These are phyloP conservation scores for Mucor ambiguus DNA, from an alignment of 371 early-diverging fungal genomes.

Conservation along the genomic window DNA sequence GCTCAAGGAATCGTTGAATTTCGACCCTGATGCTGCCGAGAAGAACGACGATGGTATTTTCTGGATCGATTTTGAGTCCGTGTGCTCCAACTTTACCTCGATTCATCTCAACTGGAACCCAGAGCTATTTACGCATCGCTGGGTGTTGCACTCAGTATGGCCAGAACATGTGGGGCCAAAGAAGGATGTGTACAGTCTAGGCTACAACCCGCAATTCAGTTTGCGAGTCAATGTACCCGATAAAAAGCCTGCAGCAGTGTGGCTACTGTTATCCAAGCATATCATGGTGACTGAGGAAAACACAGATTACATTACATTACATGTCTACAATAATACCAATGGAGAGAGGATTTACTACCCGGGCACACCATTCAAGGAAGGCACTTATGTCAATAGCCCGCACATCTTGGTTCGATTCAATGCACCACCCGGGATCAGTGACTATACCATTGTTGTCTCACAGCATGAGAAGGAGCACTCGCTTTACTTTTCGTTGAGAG, in stretches of 20 bases:
- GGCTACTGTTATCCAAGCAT: slow-evolving; percentile 85
- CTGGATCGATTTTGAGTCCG: slow-evolving; percentile 87
- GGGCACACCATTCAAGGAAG: slow-evolving; percentile 68
- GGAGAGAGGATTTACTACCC: slow-evolving; percentile 81
- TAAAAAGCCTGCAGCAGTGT: slow-evolving; percentile 63
- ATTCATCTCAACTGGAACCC: slow-evolving; percentile 93
- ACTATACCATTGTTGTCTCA: slow-evolving; percentile 80
- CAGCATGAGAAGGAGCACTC: slow-evolving; percentile 75
- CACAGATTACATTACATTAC: slow-evolving; percentile 82
- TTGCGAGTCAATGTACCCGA: slow-evolving; percentile 60
- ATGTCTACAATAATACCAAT: slow-evolving; percentile 73
- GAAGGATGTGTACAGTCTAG: slow-evolving; percentile 66
- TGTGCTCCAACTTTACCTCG: slow-evolving; percentile 76
- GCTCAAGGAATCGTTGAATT: slow-evolving; percentile 64
- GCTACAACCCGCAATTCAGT: slow-evolving; percentile 81
- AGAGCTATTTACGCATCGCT: slow-evolving; percentile 62
- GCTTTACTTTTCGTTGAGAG: slow-evolving; percentile 76
- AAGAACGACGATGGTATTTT: slow-evolving; percentile 79
- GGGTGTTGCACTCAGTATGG: slow-evolving; percentile 70
- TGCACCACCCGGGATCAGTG: slow-evolving; percentile 60
- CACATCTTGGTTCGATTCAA: slow-evolving; percentile 78
- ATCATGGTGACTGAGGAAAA: slow-evolving; percentile 81
- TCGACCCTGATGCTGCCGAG: slow-evolving; percentile 69
- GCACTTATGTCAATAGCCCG: slow-evolving; percentile 85
- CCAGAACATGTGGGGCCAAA: slow-evolving; percentile 62